Base-by-base conservation (phyloP, 2,329 filamentous ascomycete genomes). In the Tympanopsis confertula region DNA sequence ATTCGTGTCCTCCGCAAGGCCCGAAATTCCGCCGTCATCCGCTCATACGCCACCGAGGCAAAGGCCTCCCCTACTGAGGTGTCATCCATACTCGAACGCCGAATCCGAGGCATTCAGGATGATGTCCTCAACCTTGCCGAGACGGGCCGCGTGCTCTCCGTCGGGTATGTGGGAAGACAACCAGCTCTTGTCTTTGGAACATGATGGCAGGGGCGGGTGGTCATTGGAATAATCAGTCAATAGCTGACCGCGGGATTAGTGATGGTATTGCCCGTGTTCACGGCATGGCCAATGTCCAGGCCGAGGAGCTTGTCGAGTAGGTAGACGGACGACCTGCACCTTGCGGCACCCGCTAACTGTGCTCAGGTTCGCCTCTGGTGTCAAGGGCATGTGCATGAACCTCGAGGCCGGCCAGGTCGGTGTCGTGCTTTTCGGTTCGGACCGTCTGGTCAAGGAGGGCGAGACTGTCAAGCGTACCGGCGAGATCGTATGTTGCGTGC, bases 381-480 rank as follows among this genome's bases (percentile, higher is more conserved):
- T 96, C 70, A 96, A 95, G 82, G 91, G 91, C 68, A 98, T 98
- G 91, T 96, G 89, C 86, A 96, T 98, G 89, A 98, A 98, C 85
- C 82, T 98, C 71, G 91, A 98, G 75, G 91, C 91, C 68, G 91
- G 91, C 67, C 91, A 96, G 72, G 91, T 98, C 73, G 91, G 91
- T 94, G 88, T 98, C 60, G 91, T 98, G 79, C 79, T 98, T 62
- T 98, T 98, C 79, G 91, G 91, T 82, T 96, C 91, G 62, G 91
- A 98, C 74, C 88, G 91, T 88, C 78, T 95, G 57, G 91, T 98
- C 80, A 91, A 86, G 78, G 91, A 98, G 72, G 91, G 91, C 62
- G 89, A 98, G 78, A 89, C 85, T 51, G 91, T 98, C 69, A 96
- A 94, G 84, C 89, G 91, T 82, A 98, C 91, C 58, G 91, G 91